These are phyloP conservation scores for Sugiyamaella sp. DNA, from an alignment of 1,139 yeast species.

Conservation along the genomic window DNA sequence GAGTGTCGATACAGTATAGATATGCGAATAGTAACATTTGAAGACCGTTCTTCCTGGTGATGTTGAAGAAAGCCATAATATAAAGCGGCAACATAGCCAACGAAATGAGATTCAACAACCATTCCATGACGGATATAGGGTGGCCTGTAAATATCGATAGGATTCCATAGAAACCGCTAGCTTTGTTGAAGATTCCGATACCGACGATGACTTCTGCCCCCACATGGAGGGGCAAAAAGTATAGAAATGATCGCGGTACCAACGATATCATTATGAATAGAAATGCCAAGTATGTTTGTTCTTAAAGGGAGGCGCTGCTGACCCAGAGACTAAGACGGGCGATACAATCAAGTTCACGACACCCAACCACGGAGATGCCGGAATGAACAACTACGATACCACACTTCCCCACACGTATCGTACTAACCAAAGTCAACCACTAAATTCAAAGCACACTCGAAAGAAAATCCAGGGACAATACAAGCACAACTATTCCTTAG, in stretches of 20 bases:
- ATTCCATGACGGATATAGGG: constrained; percentile 79
- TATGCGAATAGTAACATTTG: constrained; percentile 63
- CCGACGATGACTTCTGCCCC: constrained; percentile 89
- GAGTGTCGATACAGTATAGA: constrained; percentile 66
- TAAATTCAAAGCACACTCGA: too few relatives aligned
- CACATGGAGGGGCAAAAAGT: constrained; percentile 71
- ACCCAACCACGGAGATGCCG: too few relatives aligned
- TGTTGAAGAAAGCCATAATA: constrained; percentile 58
- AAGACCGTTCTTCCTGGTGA: constrained; percentile 52
- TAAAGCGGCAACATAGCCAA: constrained; percentile 67
- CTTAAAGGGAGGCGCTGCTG: too few relatives aligned
- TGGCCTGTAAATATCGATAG: constrained; percentile 85
- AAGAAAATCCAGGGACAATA: too few relatives aligned
- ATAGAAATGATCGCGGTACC: constrained; percentile 50
- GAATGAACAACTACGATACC: background rate
- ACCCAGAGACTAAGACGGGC: too few relatives aligned
- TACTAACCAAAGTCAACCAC: too few relatives aligned
- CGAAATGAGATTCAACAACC: constrained; percentile 76
- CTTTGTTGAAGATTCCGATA: constrained; percentile 79
- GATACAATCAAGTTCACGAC: too few relatives aligned
- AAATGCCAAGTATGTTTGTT: background rate
- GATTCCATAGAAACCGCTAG: constrained; percentile 86
- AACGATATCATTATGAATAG: constrained; percentile 24
- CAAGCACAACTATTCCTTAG: too few relatives aligned
- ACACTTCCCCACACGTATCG: too few relatives aligned